Base-by-base conservation (phyloP, 2,329 filamentous ascomycete species). In the Cytospora schulzeri region DNA sequence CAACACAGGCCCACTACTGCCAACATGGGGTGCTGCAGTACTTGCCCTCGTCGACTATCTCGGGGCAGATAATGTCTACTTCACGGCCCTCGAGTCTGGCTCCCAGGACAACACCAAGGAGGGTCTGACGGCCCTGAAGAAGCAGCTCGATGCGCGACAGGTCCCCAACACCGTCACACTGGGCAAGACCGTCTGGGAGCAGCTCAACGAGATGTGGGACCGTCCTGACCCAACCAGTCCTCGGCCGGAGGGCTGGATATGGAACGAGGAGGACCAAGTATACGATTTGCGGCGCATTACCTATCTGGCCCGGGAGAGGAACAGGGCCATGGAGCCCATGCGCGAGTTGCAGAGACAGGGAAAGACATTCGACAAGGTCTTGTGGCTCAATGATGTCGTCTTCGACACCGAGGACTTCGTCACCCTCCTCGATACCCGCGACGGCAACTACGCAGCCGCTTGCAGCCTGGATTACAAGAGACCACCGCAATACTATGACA, bases 101-200 rank as follows among this genome's bases (percentile, higher is more conserved):
- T 89, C 87, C 64, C 87, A 85, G 74, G 89, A 91, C 73, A 76
- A 85, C 62, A 88, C 87, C 5, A 90, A 90, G 72, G 85, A 79
- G 14, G 85, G 84, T 2, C 76, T 91, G 68, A 76, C 77, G 51
- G 80, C 85, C 19, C 77, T 91, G 12, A 84, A 89, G 68, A 70
- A 68, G 2, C 73, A 79, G 35, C 78, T 91, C 17, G 83, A 82
- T 12, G 72, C 74, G 26, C 72, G 82, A 35, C 78, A 80, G 7
- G 83, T 88, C 4, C 74, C 76, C 19, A 82, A 83, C 60, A 83
- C 78, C n/a, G 80, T 91, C 38, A 76, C 79, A 1, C 75, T 91
- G 6, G 87, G 88, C 38, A 74, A 83, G 28, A 81, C 76, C 26
- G 79, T 80, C 28, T 80, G 77, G 70, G 73, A 86, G 4, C 88